Evolutionary conservation across 1,284 basidiomycete species (phyloP).

Genomic region (Porphyrellus sp.): DNA sequence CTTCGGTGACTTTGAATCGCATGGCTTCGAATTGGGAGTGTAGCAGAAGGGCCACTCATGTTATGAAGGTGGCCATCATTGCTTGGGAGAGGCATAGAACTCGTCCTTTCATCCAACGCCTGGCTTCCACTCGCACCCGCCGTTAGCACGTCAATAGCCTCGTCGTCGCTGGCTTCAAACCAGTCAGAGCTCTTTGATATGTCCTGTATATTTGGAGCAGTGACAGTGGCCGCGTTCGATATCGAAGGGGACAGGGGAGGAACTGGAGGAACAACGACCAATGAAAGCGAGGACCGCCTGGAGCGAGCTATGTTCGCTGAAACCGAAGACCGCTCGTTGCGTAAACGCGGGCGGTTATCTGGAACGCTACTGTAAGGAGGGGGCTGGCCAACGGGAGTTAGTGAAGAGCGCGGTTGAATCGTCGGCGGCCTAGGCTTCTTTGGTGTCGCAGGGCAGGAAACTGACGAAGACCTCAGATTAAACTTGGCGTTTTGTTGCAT

Average conservation of each 20-base stretch:
- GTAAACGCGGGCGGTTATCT: constrained; percentile 26
- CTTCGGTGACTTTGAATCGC: constrained; percentile 40
- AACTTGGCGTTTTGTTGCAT: constrained; percentile 33
- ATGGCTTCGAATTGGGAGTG: constrained; percentile 35
- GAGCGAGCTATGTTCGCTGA: constrained; percentile 31
- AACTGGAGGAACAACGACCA: constrained; percentile 57
- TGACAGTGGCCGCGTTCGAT: constrained; percentile 14
- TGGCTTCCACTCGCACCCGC: constrained; percentile 76
- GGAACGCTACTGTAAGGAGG: constrained; percentile 30
- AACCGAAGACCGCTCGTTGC: constrained; percentile 26
- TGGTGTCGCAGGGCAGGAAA: constrained; percentile 22
- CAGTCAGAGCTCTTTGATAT: constrained; percentile 61
- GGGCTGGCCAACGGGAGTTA: constrained; percentile 27
- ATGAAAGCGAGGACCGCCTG: constrained; percentile 47
- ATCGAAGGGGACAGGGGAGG: constrained; percentile 39
- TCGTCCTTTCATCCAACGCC: constrained; percentile 77
- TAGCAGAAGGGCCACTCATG: constrained; percentile 11
- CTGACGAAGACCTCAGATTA: constrained; percentile 42
- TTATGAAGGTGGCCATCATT: constrained; percentile 14
- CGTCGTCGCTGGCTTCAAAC: constrained; percentile 72
- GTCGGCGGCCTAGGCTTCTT: constrained; percentile 37
- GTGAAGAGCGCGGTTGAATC: constrained; percentile 32
- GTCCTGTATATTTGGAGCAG: constrained; percentile 16
- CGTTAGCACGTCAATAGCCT: constrained; percentile 75
- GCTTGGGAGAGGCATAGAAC: constrained; percentile 42